These are phyloP conservation scores for Perilla frutescens DNA, from an alignment of 257 asterid genomes.

Conservation along the genomic window DNA sequence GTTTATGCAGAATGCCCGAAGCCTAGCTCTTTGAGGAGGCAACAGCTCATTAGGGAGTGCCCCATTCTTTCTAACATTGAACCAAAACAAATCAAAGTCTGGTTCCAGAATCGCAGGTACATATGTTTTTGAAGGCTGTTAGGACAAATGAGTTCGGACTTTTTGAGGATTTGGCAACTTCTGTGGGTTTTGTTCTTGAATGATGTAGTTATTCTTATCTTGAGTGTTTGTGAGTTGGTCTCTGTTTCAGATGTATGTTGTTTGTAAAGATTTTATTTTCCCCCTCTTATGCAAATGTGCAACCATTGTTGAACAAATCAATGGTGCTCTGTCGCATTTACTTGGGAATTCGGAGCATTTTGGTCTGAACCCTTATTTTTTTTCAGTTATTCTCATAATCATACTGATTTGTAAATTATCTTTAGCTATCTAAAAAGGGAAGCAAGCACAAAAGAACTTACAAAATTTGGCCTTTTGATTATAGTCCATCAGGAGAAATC, in stretches of 20 bases:
- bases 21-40: slow-evolving; percentile 92
- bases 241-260: slow-evolving; percentile 21
- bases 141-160: slow-evolving; percentile 12
- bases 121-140: background rate
- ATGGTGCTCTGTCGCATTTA: background rate
- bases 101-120: slow-evolving; percentile 98
- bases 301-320: too few relatives aligned
- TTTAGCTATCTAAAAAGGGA: background rate
- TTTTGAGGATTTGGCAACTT: slow-evolving; percentile 21
- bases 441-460: background rate
- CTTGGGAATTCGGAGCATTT: background rate
- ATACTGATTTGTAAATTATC: background rate
- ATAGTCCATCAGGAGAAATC: background rate
- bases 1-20: slow-evolving; percentile 93
- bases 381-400: background rate
- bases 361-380: background rate
- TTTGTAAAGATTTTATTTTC: background rate
- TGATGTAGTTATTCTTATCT: slow-evolving; percentile 16
- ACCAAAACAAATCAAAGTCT: slow-evolving; percentile 98
- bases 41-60: slow-evolving; percentile 89
- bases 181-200: slow-evolving; percentile 13
- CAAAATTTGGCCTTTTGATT: background rate
- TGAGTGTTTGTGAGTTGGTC: slow-evolving; percentile 20
- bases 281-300: background rate
- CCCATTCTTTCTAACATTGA: slow-evolving; percentile 89